Percentiles rank a stretch among this genome's conserved stretches.
Evolutionary conservation across 2,329 filamentous ascomycete genomes (phyloP).

Genomic region (Epichloe amarillans): DNA sequence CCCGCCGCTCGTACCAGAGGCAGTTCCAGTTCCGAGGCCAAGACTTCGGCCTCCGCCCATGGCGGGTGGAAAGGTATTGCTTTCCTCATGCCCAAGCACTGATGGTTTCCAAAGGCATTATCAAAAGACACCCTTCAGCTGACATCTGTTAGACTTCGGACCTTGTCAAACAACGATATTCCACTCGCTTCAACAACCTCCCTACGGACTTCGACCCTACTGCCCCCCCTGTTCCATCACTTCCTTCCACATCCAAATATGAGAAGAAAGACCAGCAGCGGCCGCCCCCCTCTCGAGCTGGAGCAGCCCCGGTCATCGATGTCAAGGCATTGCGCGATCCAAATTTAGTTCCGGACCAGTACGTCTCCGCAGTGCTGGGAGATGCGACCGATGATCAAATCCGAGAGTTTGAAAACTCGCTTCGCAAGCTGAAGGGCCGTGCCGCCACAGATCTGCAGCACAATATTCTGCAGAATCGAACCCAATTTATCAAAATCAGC

Average conservation of each 20-base stretch:
- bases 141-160: conserved; percentile 47
- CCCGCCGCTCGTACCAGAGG: conserved; percentile 11
- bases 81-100: neutral
- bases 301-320: conserved; percentile 56
- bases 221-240: conserved; percentile 59
- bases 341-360: conserved; percentile 66
- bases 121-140: conserved; percentile 8
- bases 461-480: conserved; percentile 92
- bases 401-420: conserved; percentile 60
- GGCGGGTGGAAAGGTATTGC: conserved; percentile 40
- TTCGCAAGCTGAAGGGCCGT: conserved; percentile 64
- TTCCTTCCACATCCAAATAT: conserved; percentile 49
- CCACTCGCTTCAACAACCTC: conserved; percentile 73
- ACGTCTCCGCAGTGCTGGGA: conserved; percentile 58
- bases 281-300: conserved; percentile 41
- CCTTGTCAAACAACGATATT: conserved; percentile 88
- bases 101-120: neutral
- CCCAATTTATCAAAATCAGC: conserved; percentile 97
- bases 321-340: conserved; percentile 68
- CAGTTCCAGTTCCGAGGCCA: conserved; percentile 23
- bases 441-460: conserved; percentile 80
- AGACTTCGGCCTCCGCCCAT: conserved; percentile 34
- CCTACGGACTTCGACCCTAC: conserved; percentile 56
- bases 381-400: conserved; percentile 85
- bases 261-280: conserved; percentile 35